Percentiles rank a stretch among this genome's conserved stretches.
phyloP scores from a whole-genome alignment of 768 basidiomycete genomes.

The Jaapia argillacea region DNA sequence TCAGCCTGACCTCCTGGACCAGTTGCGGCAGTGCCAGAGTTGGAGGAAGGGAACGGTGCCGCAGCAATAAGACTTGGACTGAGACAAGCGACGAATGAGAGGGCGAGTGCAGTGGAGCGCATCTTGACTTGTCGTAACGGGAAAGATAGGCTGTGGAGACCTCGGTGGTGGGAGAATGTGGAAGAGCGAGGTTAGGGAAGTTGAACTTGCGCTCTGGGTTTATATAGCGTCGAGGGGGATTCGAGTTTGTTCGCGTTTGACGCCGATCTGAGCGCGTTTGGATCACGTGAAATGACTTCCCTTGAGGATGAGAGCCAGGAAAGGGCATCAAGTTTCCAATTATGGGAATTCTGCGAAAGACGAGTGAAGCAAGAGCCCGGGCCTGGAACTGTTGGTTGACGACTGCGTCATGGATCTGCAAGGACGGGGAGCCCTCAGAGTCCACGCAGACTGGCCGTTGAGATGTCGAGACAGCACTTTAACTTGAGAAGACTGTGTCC shows the following conservation, averaged over 20 bases:
- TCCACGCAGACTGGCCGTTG: too few species aligned
- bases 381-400: conserved; percentile 11
- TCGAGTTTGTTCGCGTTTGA: background rate
- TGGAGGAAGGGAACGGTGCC: conserved; percentile 6
- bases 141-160: background rate
- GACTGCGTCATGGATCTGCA: too few species aligned
- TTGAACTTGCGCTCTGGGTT: background rate
- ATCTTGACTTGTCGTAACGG: conserved; percentile 9
- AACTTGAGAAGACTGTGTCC: too few species aligned
- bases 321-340: conserved; percentile 1
- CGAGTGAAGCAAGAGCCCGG: conserved; percentile 13
- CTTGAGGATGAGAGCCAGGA: conserved; percentile 2
- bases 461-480: too few species aligned
- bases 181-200: background rate
- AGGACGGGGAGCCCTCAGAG: too few species aligned
- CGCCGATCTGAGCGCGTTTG: background rate
- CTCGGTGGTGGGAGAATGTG: background rate
- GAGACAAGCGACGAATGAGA: conserved; percentile 14
- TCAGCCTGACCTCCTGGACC: background rate
- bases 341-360: conserved; percentile 2
- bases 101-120: conserved; percentile 16
- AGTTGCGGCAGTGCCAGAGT: background rate
- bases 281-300: background rate
- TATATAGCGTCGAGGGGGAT: background rate
- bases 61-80: conserved; percentile 11